phyloP scores from a whole-genome alignment of 2,329 filamentous ascomycete species.

The Blumeriella jaapii region DNA sequence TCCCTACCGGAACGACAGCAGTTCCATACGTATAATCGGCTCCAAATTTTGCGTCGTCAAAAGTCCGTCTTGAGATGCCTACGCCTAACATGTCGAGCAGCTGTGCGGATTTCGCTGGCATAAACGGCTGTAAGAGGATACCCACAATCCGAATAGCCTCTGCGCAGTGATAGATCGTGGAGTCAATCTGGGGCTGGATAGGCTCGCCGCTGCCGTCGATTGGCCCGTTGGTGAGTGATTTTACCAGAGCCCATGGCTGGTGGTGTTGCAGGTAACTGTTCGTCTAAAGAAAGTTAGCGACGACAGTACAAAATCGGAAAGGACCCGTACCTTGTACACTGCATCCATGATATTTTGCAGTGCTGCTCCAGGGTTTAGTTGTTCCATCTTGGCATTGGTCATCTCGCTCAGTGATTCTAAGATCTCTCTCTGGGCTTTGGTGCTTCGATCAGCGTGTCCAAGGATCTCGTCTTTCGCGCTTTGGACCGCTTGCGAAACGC shows the following conservation, averaged over 20 bases:
- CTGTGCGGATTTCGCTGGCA: constrained; percentile 63
- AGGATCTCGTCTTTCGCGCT: constrained; percentile 17
- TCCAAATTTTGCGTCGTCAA: constrained; percentile 49
- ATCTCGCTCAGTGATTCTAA: constrained; percentile 31
- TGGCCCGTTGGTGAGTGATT: constrained; percentile 14
- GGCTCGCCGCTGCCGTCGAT: background rate
- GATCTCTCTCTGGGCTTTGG: constrained; percentile 29
- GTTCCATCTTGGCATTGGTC: constrained; percentile 47
- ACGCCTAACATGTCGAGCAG: constrained; percentile 75
- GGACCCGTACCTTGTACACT: constrained; percentile 42
- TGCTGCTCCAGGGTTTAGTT: constrained; percentile 52
- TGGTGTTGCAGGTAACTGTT: constrained; percentile 55
- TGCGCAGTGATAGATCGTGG: constrained; percentile 55
- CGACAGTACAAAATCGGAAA: background rate
- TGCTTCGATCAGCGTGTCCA: constrained; percentile 1
- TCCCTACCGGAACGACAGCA: constrained; percentile 24
- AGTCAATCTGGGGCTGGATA: constrained; percentile 35
- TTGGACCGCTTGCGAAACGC: constrained; percentile 40
- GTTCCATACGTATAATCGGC: constrained; percentile 60
- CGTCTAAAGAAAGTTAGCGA: constrained; percentile 34
- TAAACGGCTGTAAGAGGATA: constrained; percentile 83
- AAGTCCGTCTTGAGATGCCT: constrained; percentile 43
- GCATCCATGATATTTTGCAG: constrained; percentile 52
- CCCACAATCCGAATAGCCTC: constrained; percentile 70
- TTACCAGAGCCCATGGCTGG: constrained; percentile 56